Base-by-base conservation (phyloP, 176 grass and related monocot species). In the Avena insularis region DNA sequence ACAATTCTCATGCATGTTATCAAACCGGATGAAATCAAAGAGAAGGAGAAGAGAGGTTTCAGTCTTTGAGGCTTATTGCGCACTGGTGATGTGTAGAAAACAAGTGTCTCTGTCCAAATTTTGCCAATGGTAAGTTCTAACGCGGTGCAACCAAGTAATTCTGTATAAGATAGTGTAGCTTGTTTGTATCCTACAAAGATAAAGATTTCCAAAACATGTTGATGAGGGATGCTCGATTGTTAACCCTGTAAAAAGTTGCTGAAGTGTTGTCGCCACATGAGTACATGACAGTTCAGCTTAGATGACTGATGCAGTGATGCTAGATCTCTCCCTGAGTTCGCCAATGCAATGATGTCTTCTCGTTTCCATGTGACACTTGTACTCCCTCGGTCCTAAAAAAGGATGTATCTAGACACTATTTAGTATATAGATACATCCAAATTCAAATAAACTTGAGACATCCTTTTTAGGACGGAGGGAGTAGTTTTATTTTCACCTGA, bases 1-100 rank as follows among this genome's bases (percentile, higher is more conserved):
- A 83, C 49, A 63, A 94, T 97, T 92, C 88, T 97, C 29, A 66
- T 86, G 75, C 92, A 97, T 36, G 86, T 97, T 59, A 76, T 94
- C 77, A 89, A 86, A 75, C 86, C 71, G 46, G 86, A 88, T 75
- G 90, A 54, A 45, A 87, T 87, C 43, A 80, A 83, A 69, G 62
- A 88, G 36, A 91, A 86, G 69, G 40, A 43, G 20, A 77, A 60
- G 31, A 68, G 46, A 69, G 16, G 47, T 46, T 91, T 85, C 16
- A 40, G 68, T 55, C 20, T 61, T 31, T 71, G 82, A 85, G 64
- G 60, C 73, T 85, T 81, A 31, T 29, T 68, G 59, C 29, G 68
- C 80, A 68, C 40, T 8, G 14, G 8, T 79, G 9, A 66, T 83
- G 48, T 64, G 36, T 66, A 80, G 48, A 87, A 27, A 65, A 79